These are phyloP conservation scores for Grammothele lineata DNA, from an alignment of 768 basidiomycete genomes.

Conservation along the genomic window DNA sequence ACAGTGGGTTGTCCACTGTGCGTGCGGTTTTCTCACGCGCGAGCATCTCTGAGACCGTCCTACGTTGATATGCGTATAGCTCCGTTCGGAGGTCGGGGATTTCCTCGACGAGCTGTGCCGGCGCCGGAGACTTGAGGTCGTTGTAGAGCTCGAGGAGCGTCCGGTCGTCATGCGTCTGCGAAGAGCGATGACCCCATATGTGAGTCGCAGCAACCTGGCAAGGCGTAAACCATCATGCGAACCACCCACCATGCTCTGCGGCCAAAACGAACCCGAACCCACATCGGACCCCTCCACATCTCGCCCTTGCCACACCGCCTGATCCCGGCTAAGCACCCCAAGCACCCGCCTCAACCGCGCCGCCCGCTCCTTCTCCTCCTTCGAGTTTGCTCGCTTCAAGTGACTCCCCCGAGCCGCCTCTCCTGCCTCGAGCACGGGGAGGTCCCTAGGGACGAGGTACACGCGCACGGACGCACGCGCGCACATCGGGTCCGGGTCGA, in stretches of 20 bases:
- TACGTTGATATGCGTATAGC: slow-evolving; percentile 67
- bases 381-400: slow-evolving; percentile 28
- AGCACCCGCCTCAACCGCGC: slow-evolving; percentile 42
- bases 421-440: slow-evolving; percentile 45
- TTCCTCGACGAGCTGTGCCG: slow-evolving; percentile 5
- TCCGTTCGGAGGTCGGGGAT: slow-evolving; percentile 47
- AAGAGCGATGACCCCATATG: slow-evolving; percentile 1
- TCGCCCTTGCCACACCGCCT: too few species aligned
- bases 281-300: too few species aligned
- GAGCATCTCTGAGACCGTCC: slow-evolving; percentile 70
- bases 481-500: slow-evolving; percentile 10
- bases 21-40: slow-evolving; percentile 44
- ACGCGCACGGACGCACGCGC: too few species aligned
- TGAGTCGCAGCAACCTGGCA: slow-evolving; percentile 2
- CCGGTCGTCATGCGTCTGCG: slow-evolving; percentile 67
- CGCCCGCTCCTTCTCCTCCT: slow-evolving; percentile 27
- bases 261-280: slow-evolving; percentile 8
- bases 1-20: slow-evolving; percentile 56
- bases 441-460: slow-evolving; percentile 69
- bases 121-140: slow-evolving; percentile 54
- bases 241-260: slow-evolving; percentile 12
- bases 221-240: too few species aligned
- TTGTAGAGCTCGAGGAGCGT: slow-evolving; percentile 70
- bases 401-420: slow-evolving; percentile 34
- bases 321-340: slow-evolving; percentile 43